A percentile compares a stretch with the other conserved stretches of the same genome.
Evolutionary conservation across 1,284 basidiomycete genomes (phyloP).

Genomic region (Amylostereum chailletii): DNA sequence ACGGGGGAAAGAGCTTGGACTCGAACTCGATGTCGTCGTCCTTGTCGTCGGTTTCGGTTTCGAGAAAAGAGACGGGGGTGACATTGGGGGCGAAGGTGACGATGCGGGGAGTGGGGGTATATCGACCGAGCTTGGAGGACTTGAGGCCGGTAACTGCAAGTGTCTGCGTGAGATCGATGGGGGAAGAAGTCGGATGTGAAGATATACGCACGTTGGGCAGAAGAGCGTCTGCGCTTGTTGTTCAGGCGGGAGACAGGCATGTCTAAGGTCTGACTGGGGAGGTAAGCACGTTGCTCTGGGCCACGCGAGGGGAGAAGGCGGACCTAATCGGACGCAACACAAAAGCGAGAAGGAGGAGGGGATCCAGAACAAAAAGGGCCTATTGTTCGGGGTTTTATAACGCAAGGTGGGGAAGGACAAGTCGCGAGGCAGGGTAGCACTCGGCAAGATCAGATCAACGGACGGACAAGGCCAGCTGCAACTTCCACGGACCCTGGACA

Average conservation of each 20-base stretch:
- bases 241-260: not conserved
- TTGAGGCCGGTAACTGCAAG: conserved; percentile 35
- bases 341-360: no score
- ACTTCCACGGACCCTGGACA: no score
- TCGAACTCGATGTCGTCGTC: conserved; percentile 17
- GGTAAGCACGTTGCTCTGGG: no score
- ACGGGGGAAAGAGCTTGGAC: conserved; percentile 25
- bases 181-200: not conserved
- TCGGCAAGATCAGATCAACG: no score
- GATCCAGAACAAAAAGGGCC: no score
- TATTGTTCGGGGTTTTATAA: no score
- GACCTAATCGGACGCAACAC: no score
- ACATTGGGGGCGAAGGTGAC: conserved; percentile 69
- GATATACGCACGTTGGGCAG: not conserved
- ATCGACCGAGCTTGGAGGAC: conserved; percentile 47
- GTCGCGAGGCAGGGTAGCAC: no score
- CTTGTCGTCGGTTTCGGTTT: conserved; percentile 29
- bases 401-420: no score
- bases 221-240: not conserved
- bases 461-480: no score
- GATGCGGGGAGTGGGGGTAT: conserved; percentile 33
- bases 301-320: no score
- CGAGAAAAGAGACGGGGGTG: conserved; percentile 53
- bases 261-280: conserved; percentile 9
- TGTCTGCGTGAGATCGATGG: not conserved